Conservation (phyloP, 2,329 filamentous ascomycete species). For the Arthrobotrys pseudoclavata region DNA sequence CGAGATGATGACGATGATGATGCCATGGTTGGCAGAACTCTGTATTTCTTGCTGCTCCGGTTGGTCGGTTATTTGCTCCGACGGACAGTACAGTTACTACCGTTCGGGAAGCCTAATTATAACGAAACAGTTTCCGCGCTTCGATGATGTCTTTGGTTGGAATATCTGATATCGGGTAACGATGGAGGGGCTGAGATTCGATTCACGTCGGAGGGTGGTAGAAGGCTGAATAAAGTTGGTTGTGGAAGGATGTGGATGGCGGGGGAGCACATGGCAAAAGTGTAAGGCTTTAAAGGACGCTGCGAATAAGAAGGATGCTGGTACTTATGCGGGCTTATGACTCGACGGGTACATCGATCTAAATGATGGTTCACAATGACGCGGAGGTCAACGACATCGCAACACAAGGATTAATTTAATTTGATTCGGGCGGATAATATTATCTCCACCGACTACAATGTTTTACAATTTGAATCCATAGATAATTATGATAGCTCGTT, state of each 20-base stretch:
- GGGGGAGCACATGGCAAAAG: constrained; percentile 54
- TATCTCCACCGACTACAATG: too few relatives aligned
- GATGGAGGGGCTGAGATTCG: not conserved
- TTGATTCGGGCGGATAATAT: too few relatives aligned
- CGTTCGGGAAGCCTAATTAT: not conserved
- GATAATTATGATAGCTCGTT: too few relatives aligned
- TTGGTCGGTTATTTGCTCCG: not conserved
- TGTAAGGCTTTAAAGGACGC: constrained; percentile 16
- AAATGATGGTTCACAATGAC: constrained; percentile 28
- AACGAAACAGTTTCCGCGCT: not conserved
- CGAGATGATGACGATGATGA: constrained; percentile 33
- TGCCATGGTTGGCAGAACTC: constrained; percentile 47
- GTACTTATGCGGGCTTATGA: constrained; percentile 17
- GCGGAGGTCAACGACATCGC: constrained; percentile 15
- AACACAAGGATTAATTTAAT: constrained; percentile 1
- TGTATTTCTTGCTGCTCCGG: not conserved
- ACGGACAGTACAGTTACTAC: not conserved
- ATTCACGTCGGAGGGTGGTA: constrained; percentile 18
- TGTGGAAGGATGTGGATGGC: constrained; percentile 18
- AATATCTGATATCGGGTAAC: not conserved
- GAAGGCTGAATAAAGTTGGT: not conserved
- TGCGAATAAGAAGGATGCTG: constrained; percentile 31
- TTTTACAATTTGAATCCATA: too few relatives aligned
- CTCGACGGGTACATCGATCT: constrained; percentile 13
- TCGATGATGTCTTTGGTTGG: not conserved